Conservation (phyloP, 768 basidiomycete genomes). For the Tylopilus subfusipes region DNA sequence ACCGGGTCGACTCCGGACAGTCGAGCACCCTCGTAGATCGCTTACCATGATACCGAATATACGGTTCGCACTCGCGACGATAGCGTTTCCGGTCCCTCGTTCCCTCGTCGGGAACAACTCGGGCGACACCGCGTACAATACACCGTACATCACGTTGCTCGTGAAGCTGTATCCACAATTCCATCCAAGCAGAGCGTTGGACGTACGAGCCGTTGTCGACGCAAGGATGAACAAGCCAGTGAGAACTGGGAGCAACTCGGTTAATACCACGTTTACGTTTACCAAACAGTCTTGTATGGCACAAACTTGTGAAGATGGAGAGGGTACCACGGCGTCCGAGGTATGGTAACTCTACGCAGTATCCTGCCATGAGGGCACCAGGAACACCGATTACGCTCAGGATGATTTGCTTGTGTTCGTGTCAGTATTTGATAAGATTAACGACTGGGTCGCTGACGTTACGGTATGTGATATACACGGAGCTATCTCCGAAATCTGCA, state of each 20-base stretch:
- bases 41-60: conserved; percentile 58
- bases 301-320: conserved; percentile 45
- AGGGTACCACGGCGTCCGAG: conserved; percentile 55
- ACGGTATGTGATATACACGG: conserved; percentile 68
- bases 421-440: conserved; percentile 5
- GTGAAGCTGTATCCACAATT: conserved; percentile 58
- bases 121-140: conserved; percentile 41
- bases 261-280: neutral
- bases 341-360: conserved; percentile 46
- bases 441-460: conserved; percentile 41
- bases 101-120: conserved; percentile 54
- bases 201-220: conserved; percentile 52
- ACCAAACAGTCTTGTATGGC: neutral
- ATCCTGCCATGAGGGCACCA: conserved; percentile 54
- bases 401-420: conserved; percentile 44
- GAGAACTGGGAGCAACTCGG: conserved; percentile 29
- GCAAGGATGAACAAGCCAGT: conserved; percentile 59
- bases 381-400: conserved; percentile 56
- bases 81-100: conserved; percentile 54
- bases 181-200: conserved; percentile 51
- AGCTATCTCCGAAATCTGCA: conserved; percentile 65
- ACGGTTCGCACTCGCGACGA: conserved; percentile 50
- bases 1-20: neutral
- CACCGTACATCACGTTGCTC: conserved; percentile 56
- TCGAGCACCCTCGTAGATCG: neutral